Evolutionary conservation across 257 asterid species (phyloP).

Genomic region (Solanum pennellii): DNA sequence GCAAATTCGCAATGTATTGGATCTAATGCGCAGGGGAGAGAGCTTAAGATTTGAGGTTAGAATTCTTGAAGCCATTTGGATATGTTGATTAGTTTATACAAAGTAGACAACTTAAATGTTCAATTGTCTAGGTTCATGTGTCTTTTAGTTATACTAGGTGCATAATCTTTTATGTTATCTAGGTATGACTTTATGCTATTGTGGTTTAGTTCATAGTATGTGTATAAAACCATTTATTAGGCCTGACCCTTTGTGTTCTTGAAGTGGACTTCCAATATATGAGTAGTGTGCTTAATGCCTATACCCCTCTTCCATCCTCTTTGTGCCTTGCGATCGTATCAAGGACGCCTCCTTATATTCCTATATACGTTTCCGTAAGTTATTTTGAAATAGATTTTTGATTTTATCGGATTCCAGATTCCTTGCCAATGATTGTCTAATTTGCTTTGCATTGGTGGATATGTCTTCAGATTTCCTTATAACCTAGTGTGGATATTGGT

Average conservation of each 20-base stretch:
- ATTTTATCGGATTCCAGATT: background rate
- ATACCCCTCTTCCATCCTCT: background rate
- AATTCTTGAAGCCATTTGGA: background rate
- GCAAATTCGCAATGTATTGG: slow-evolving; percentile 94
- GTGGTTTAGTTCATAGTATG: background rate
- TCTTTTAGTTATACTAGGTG: background rate
- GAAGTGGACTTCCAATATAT: background rate
- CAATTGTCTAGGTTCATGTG: background rate
- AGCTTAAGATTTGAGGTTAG: slow-evolving; percentile 82
- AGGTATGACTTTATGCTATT: background rate
- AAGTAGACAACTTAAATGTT: background rate
- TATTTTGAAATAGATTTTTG: background rate
- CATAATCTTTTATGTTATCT: background rate
- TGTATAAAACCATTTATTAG: background rate
- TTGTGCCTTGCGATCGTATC: background rate
- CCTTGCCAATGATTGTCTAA: background rate
- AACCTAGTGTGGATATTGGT: background rate
- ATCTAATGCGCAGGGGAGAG: slow-evolving; percentile 92
- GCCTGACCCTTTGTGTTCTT: background rate
- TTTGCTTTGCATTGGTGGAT: background rate
- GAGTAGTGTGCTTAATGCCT: background rate
- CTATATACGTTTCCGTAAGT: background rate
- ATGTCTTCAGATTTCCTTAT: background rate
- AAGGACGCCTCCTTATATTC: background rate
- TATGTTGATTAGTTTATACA: background rate